phyloP scores from a whole-genome alignment of 2,329 filamentous ascomycete species.

The Akanthomyces uredinophilus region DNA sequence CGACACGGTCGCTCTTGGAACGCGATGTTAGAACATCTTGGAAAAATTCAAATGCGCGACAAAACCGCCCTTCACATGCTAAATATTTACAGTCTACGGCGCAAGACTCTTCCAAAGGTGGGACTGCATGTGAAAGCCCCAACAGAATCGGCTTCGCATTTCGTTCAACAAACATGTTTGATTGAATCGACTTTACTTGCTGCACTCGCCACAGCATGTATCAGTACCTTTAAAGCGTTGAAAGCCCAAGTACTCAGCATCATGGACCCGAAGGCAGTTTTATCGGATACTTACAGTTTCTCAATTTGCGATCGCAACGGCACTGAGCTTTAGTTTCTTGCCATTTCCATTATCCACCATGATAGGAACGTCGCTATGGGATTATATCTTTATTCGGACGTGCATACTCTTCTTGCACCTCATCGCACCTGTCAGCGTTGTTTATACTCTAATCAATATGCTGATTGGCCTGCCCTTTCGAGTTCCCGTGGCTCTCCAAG shows the following conservation, averaged over 20 bases:
- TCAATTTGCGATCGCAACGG: background rate
- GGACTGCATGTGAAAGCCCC: background rate
- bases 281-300: background rate
- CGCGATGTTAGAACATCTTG: background rate
- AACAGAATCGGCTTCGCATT: background rate
- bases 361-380: slow-evolving; percentile 18
- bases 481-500: slow-evolving; percentile 32
- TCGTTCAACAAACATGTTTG: background rate
- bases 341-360: slow-evolving; percentile 1
- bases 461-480: slow-evolving; percentile 23
- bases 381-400: slow-evolving; percentile 36
- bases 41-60: background rate
- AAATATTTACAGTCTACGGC: background rate
- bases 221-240: background rate
- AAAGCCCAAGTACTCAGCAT: background rate
- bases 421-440: slow-evolving; percentile 43
- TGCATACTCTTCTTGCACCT: slow-evolving; percentile 44
- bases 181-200: background rate
- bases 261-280: background rate
- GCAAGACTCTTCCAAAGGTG: background rate
- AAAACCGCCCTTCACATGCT: background rate
- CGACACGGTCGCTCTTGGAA: background rate
- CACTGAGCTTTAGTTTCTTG: background rate
- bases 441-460: slow-evolving; percentile 34
- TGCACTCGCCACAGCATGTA: background rate